Evolutionary conservation across 805 yeast genomes (phyloP), one percentile per base, ranked within the genome.

Genomic region (Kluyveromyces starmeri): DNA sequence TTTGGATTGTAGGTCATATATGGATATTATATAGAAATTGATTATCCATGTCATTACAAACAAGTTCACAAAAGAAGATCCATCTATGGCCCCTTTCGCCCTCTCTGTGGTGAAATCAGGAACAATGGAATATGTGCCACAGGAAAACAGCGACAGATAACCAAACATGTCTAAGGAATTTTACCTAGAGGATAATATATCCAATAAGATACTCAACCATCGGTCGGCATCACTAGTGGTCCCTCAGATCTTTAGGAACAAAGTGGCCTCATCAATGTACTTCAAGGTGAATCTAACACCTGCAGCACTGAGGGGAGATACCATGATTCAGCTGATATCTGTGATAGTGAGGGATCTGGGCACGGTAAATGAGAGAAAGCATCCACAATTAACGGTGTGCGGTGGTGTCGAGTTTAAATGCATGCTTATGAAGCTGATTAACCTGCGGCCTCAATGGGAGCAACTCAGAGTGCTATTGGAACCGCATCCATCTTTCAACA

Each of bases 401-500:
- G 62, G 62, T 26, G 61, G 62, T 7, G 45, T 50, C 2, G 59
- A 54, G 26, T 57, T 57, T 27, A 53, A 51, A n/a, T 78, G 94
- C 49, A 65, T 94, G 28, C 55, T 85, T 21, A 73, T 84, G 48
- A 75, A 89, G 43, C 53, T 89, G 38, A 64, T 88, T 4, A 94
- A 89, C 54, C 56, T 92, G 12, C 74, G 74, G 41, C 96, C 96
- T 5, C 48, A 50, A 2, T 39, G 45, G 38, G 47, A 46, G 2
- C 60, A 57, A 37, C 10, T 57, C n/a, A 12, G 23, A 8, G 22
- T 28, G 3, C 22, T 57, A 0, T 47, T 67, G 1, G 47, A 50
- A 8, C 19, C 25, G 15, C 82, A 74, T 4, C 72, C 83, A 4
- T 54, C 54, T 2, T 92, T 88, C 46, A 59, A 64, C 32, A 75